These are phyloP conservation scores for Tilletia setariae DNA, from an alignment of 1,284 basidiomycete genomes.

Conservation along the genomic window DNA sequence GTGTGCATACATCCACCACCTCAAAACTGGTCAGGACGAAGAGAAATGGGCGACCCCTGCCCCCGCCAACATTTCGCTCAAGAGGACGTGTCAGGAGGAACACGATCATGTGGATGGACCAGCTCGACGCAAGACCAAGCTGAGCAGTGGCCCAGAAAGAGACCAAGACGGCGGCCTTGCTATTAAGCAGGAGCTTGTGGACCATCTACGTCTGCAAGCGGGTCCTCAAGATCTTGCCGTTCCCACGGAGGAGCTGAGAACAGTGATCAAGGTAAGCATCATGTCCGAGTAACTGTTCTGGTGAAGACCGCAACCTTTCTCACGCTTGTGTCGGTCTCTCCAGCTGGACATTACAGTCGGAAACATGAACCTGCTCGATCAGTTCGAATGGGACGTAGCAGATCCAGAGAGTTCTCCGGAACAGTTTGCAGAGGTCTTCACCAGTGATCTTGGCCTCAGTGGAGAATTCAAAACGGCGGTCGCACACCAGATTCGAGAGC, in stretches of 20 bases:
- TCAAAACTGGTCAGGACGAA: not conserved
- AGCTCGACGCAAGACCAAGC: too few species aligned
- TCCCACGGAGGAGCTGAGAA: constrained; percentile 7
- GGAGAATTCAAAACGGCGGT: constrained; percentile 89
- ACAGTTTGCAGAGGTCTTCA: constrained; percentile 83
- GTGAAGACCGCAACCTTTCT: too few species aligned
- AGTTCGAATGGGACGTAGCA: constrained; percentile 96
- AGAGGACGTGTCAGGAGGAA: too few species aligned
- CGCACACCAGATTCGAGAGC: constrained; percentile 91
- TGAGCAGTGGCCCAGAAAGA: too few species aligned
- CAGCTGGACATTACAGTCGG: constrained; percentile 94
- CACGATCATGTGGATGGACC: too few species aligned
- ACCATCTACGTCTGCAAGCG: not conserved
- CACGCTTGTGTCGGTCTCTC: not conserved
- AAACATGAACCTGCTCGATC: constrained; percentile 87
- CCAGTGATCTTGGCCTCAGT: constrained; percentile 79
- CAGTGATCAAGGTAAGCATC: constrained; percentile 13
- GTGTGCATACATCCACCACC: not conserved
- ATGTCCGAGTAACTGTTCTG: too few species aligned
- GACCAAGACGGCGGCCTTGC: too few species aligned
- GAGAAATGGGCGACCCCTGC: not conserved
- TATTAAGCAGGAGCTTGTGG: not conserved
- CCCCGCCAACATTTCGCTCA: too few species aligned
- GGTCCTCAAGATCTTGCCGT: not conserved
- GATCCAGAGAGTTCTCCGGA: constrained; percentile 78